Conservation (phyloP, 2,329 filamentous ascomycete genomes). For the Fusarium sp. region DNA sequence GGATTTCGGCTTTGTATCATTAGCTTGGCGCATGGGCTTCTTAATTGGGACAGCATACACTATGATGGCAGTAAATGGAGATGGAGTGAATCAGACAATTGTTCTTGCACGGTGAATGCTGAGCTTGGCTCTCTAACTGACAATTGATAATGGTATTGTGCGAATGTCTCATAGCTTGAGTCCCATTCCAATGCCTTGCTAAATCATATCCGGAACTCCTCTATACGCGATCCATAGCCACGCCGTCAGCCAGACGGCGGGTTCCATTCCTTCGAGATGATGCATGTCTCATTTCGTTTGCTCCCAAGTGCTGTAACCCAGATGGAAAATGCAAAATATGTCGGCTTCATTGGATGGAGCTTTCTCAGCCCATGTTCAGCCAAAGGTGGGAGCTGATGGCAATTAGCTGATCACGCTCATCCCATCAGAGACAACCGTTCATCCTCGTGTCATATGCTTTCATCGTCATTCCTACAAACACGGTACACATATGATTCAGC, state of each 20-base stretch:
- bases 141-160: conserved; percentile 5
- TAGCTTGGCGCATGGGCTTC: conserved; percentile 10
- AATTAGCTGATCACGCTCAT: background rate
- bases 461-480: conserved; percentile 9
- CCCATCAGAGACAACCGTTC: background rate
- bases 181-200: conserved; percentile 1
- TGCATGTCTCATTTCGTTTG: background rate
- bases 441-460: conserved; percentile 15
- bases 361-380: background rate
- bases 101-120: background rate
- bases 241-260: background rate
- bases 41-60: conserved; percentile 10
- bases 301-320: background rate
- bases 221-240: conserved; percentile 3
- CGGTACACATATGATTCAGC: background rate
- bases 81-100: conserved; percentile 6
- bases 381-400: background rate
- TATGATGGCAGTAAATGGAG: conserved; percentile 9
- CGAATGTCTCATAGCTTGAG: background rate
- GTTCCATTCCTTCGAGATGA: conserved; percentile 2
- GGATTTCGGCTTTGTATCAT: conserved; percentile 7
- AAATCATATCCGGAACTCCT: conserved; percentile 15
- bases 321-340: background rate
- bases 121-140: background rate
- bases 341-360: background rate